phyloP scores from a whole-genome alignment of 139 green algal species.

The Chlamydomonas incerta region DNA sequence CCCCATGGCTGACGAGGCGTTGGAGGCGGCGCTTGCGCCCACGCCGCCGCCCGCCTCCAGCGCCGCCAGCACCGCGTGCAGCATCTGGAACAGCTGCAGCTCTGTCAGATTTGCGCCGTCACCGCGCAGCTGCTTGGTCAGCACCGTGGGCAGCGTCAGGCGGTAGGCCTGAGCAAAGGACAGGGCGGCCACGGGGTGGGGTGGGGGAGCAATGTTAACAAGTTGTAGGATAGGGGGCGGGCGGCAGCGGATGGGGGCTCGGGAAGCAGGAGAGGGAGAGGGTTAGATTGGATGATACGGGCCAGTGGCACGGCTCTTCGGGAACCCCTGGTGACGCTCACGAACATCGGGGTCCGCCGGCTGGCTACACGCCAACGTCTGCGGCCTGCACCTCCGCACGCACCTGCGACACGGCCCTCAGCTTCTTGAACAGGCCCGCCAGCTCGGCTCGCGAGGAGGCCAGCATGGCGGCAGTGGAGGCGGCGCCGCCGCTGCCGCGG shows the following conservation, averaged over 20 bases:
- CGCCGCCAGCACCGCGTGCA: conserved; percentile 37
- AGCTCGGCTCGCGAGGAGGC: conserved; percentile 11
- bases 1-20: background rate
- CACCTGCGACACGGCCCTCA: conserved; percentile 20
- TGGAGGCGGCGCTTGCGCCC: background rate
- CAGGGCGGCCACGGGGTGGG: no score
- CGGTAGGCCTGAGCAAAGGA: background rate
- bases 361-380: no score
- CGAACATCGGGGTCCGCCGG: no score
- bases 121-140: conserved; percentile 7
- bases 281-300: no score
- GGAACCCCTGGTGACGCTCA: no score
- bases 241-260: no score
- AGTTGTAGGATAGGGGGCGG: no score
- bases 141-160: conserved; percentile 13
- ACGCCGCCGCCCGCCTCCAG: conserved; percentile 17
- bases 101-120: conserved; percentile 32
- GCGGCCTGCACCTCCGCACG: no score
- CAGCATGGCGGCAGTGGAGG: background rate
- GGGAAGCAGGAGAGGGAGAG: no score
- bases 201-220: no score
- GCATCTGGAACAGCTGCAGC: conserved; percentile 36
- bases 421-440: conserved; percentile 26
- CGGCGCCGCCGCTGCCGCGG: background rate
- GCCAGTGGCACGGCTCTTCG: no score